phyloP scores from a whole-genome alignment of 2,329 filamentous ascomycete species.

The Trichoderma arundinaceum region DNA sequence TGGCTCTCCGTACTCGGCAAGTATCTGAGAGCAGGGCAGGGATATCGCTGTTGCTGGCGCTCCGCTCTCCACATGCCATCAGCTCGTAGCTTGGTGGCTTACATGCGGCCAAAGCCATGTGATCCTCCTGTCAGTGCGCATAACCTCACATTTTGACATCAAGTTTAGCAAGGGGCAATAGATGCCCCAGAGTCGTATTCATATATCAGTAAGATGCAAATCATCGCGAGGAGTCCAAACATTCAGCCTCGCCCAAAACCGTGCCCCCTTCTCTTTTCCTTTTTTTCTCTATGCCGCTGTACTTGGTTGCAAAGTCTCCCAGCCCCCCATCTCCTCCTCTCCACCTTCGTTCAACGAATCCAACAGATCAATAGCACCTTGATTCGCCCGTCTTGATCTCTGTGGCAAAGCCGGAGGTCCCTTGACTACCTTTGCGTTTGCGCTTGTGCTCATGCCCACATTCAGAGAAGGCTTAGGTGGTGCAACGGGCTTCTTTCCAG shows the following conservation, averaged over 20 bases:
- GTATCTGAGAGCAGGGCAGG: neutral
- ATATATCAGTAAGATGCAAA: conserved; percentile 13
- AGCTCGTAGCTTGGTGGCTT: conserved; percentile 2
- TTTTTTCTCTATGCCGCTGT: conserved; percentile 33
- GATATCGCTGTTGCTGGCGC: neutral
- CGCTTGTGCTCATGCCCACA: conserved; percentile 34
- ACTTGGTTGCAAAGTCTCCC: conserved; percentile 62
- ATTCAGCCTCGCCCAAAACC: neutral
- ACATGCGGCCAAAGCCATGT: conserved; percentile 11
- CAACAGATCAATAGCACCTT: conserved; percentile 48
- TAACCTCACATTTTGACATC: neutral
- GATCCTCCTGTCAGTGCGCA: neutral
- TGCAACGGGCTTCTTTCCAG: conserved; percentile 39
- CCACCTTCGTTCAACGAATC: conserved; percentile 56
- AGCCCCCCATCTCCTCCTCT: conserved; percentile 57
- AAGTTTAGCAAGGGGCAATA: neutral
- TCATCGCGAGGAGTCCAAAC: neutral
- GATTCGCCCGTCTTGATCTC: conserved; percentile 38
- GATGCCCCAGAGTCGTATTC: conserved; percentile 2
- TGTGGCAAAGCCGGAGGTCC: conserved; percentile 34
- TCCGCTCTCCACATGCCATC: neutral
- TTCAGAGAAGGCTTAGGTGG: conserved; percentile 37
- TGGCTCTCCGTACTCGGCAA: neutral
- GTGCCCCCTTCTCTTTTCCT: neutral
- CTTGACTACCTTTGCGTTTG: conserved; percentile 33